phyloP scores from a whole-genome alignment of 192 early-diverging fungal genomes.

The Cetraspora pellucida region DNA sequence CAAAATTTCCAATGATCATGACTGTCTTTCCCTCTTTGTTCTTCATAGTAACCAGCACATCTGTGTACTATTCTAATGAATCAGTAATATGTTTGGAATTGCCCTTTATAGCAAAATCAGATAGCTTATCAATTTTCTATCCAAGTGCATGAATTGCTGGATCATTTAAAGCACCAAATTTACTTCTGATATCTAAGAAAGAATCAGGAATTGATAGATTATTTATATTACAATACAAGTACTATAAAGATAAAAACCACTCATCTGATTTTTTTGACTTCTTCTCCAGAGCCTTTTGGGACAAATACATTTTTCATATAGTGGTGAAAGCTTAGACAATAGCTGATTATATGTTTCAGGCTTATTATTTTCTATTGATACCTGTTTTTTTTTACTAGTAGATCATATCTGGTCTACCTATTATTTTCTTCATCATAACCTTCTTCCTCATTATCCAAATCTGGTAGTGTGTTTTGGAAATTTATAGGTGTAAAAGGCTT shows the following conservation, averaged over 20 bases:
- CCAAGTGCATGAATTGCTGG: not conserved
- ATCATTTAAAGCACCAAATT: not conserved
- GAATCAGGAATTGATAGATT: not conserved
- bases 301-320: not conserved
- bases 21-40: not conserved
- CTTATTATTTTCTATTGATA: not conserved
- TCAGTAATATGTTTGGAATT: slow-evolving; percentile 4
- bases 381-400: not conserved
- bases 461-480: too few species aligned
- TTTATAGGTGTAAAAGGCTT: too few species aligned
- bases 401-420: not conserved
- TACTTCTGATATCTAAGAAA: not conserved
- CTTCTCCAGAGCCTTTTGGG: not conserved
- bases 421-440: not conserved
- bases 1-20: not conserved
- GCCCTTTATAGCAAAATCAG: not conserved
- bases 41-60: not conserved
- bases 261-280: not conserved
- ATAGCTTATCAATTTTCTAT: not conserved
- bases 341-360: slow-evolving; percentile 2
- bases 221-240: not conserved
- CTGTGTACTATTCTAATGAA: not conserved
- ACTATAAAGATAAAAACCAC: not conserved
- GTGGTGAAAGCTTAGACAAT: not conserved
- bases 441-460: not conserved